phyloP scores from a whole-genome alignment of 208 protist species.

The Wallacemonas sp. region DNA sequence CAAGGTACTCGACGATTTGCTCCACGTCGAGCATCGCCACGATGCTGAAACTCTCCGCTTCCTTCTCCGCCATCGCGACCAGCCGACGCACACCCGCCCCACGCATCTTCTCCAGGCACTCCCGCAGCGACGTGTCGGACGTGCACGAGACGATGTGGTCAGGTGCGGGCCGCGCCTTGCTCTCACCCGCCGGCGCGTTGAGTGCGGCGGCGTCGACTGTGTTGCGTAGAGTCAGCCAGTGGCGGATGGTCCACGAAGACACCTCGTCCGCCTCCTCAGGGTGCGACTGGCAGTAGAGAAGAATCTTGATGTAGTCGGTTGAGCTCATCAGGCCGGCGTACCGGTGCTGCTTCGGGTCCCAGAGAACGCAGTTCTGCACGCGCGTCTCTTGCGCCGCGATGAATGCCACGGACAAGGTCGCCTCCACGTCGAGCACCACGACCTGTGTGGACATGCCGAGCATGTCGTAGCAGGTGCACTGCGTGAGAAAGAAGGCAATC shows the following conservation, averaged over 20 bases:
- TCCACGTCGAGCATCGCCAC: conserved; percentile 77
- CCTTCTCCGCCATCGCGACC: conserved; percentile 71
- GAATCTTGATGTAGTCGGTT: conserved; percentile 86
- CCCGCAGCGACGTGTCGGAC: conserved; percentile 55
- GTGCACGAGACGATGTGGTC: conserved; percentile 56
- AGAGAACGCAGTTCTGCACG: conserved; percentile 78
- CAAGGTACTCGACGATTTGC: conserved; percentile 84
- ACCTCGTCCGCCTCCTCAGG: conserved; percentile 55
- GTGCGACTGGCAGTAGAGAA: conserved; percentile 75
- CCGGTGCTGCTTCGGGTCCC: conserved; percentile 45
- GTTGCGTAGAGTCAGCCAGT: conserved; percentile 43
- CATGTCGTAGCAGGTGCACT: conserved; percentile 85
- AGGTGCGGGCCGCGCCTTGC: neutral
- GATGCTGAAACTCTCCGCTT: conserved; percentile 51
- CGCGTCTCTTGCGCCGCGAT: conserved; percentile 87
- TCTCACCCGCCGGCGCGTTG: neutral
- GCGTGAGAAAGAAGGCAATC: conserved; percentile 62
- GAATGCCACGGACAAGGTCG: conserved; percentile 73
- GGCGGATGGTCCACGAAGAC: conserved; percentile 61
- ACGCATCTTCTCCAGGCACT: conserved; percentile 69
- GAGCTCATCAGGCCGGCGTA: conserved; percentile 80
- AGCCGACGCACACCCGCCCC: conserved; percentile 54
- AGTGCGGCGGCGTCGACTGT: conserved; percentile 17
- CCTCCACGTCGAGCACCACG: conserved; percentile 76
- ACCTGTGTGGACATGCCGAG: conserved; percentile 85